These are phyloP conservation scores for Aureobasidium melanogenum DNA, from an alignment of 2,329 filamentous ascomycete species.

Conservation along the genomic window DNA sequence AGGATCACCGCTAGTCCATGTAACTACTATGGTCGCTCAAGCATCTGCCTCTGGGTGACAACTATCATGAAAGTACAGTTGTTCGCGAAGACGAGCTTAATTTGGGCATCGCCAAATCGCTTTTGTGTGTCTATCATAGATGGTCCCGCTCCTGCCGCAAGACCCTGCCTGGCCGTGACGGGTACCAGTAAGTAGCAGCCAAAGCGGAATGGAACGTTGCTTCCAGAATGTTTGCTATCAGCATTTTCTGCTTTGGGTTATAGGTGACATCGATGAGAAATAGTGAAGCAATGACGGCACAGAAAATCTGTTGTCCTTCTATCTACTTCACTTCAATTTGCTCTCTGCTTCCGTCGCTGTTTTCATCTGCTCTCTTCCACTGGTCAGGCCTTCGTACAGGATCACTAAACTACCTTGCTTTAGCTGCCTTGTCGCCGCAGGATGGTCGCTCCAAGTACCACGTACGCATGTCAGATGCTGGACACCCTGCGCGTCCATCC, in stretches of 20 bases:
- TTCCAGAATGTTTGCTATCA: neutral
- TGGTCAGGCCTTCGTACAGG: neutral
- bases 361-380: neutral
- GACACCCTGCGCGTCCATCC: neutral
- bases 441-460: neutral
- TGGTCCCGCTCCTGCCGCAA: neutral
- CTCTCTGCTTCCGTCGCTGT: neutral
- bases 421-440: neutral
- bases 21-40: too few relatives aligned
- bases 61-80: neutral
- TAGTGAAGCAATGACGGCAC: neutral
- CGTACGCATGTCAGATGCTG: neutral
- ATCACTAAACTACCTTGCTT: neutral
- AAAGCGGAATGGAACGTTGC: neutral
- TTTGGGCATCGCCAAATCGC: neutral
- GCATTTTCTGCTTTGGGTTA: constrained; percentile 6
- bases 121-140: neutral
- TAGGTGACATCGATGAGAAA: neutral
- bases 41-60: too few relatives aligned
- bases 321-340: neutral
- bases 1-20: neutral
- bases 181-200: neutral
- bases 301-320: neutral
- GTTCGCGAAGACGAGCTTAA: neutral
- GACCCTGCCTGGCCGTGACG: neutral